Conservation (phyloP, 2,329 filamentous ascomycete species). For the Trichoderma atroviride region DNA sequence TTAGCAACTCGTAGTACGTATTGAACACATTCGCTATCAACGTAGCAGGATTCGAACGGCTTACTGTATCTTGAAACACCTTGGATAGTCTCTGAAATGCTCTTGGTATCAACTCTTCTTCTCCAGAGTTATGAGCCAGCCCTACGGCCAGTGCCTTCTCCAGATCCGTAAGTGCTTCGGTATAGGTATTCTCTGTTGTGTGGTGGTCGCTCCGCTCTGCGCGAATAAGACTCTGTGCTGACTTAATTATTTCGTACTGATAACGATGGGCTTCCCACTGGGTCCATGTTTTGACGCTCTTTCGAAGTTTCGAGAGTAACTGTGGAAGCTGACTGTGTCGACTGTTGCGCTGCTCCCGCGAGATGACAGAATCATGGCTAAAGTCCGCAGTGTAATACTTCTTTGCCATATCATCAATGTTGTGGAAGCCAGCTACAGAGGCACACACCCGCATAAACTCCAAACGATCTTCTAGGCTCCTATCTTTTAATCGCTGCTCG, state of each 20-base stretch:
- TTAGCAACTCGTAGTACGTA: neutral
- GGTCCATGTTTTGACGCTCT: constrained; percentile 14
- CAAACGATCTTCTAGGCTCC: constrained; percentile 15
- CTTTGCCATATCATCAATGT: constrained; percentile 3
- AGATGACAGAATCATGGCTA: constrained; percentile 17
- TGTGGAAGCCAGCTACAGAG: neutral
- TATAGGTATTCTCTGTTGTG: neutral
- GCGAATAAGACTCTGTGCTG: constrained; percentile 15
- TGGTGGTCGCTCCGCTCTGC: neutral
- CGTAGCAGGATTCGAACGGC: neutral
- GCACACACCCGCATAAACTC: constrained; percentile 17
- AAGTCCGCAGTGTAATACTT: constrained; percentile 22
- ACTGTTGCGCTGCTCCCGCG: constrained; percentile 17
- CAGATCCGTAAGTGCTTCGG: neutral
- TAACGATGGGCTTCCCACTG: constrained; percentile 25
- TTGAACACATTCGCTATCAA: neutral
- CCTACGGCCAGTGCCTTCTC: neutral
- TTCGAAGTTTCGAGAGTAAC: constrained; percentile 11
- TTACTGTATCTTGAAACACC: neutral
- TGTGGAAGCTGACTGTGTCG: constrained; percentile 21
- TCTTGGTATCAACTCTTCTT: neutral
- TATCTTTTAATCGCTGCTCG: constrained; percentile 10
- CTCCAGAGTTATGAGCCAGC: neutral
- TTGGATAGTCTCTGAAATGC: neutral
- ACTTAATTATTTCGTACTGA: constrained; percentile 24